Evolutionary conservation across 768 basidiomycete species (phyloP).

Genomic region (Lactarius indigo): DNA sequence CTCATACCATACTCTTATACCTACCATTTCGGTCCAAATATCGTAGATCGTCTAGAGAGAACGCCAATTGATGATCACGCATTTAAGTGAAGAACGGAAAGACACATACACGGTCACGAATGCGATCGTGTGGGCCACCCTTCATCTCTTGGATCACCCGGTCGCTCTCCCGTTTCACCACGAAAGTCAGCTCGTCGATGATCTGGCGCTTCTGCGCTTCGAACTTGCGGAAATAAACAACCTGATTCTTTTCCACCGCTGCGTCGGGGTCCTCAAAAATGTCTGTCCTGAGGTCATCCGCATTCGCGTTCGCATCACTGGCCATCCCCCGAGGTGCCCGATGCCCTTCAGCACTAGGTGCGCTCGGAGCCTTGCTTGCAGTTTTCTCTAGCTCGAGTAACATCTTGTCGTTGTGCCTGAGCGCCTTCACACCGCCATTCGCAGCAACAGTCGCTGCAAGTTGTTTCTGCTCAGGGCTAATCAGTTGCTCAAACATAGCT

Average conservation of each 20-base stretch:
- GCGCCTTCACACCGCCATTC: slow-evolving; percentile 28
- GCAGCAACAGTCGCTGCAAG: slow-evolving; percentile 16
- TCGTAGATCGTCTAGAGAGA: background rate
- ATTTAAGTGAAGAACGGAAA: background rate
- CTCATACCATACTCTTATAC: background rate
- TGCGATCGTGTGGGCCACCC: slow-evolving; percentile 28
- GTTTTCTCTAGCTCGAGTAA: slow-evolving; percentile 26
- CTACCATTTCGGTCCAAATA: slow-evolving; percentile 31
- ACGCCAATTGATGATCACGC: background rate
- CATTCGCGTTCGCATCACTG: background rate
- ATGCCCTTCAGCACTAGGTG: background rate
- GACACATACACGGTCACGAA: background rate
- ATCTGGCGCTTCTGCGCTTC: slow-evolving; percentile 24
- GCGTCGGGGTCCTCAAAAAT: slow-evolving; percentile 26
- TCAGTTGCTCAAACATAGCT: slow-evolving; percentile 21
- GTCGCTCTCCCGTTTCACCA: slow-evolving; percentile 26
- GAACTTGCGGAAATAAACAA: slow-evolving; percentile 27
- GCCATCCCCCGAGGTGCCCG: background rate
- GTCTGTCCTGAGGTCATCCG: slow-evolving; percentile 21
- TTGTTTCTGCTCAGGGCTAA: slow-evolving; percentile 21
- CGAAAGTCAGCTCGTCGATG: slow-evolving; percentile 16
- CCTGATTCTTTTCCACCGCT: slow-evolving; percentile 27
- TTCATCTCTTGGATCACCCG: slow-evolving; percentile 25
- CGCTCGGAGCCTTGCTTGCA: slow-evolving; percentile 5
- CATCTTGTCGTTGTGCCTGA: slow-evolving; percentile 25